Base-by-base conservation (phyloP, 768 basidiomycete genomes). In the Panellus pusillus region DNA sequence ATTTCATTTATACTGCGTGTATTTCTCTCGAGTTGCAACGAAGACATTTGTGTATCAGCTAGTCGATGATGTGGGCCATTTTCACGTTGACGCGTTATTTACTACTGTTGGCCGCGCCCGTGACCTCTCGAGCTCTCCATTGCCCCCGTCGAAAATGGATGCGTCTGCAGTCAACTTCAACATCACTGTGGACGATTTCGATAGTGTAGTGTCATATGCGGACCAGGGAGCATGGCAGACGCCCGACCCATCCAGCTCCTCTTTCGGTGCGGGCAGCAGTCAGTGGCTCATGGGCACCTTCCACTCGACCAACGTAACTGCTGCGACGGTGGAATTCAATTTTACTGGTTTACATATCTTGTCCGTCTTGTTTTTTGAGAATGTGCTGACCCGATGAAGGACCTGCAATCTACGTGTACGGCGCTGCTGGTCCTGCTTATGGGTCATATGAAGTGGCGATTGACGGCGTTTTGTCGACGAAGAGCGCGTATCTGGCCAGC, bases 121-220 rank as follows among this genome's bases (percentile, higher is more conserved):
- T n/a, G n/a, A n/a, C n/a, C n/a, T 24, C 32, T 35, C 32, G 3
- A 35, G 7, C n/a, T 35, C 32, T 3, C 14, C 32, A 35, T 35
- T 35, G 11, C 32, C 32, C n/a, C 32, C 32, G 32, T 11, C 32
- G 32, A 50, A 32, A 9, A 76, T 79, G 77, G 77, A 79, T 52
- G n/a, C 63, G 15, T 63, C 70, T 32, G 76, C 78, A 11, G 69
- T 75, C 9, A 78, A 77, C 57, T 54, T 59, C 31, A 79, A 79
- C 49, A 62, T 78, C 18, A 77, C 77, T 8, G 71, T 77, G 18
- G 77, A 78, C 52, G 78, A 79, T 61, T 79, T 78, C 55, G 77
- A 78, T 66, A 74, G 73, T 37, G 63, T 78, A 3, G 57, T 78
- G 13, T 64, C 70, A 1, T 79, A 75, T 56, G 62, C 63, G 4